Percentiles rank a stretch among this genome's conserved stretches.
phyloP scores from a whole-genome alignment of 2,329 filamentous ascomycete genomes.

The Fusarium foetens region DNA sequence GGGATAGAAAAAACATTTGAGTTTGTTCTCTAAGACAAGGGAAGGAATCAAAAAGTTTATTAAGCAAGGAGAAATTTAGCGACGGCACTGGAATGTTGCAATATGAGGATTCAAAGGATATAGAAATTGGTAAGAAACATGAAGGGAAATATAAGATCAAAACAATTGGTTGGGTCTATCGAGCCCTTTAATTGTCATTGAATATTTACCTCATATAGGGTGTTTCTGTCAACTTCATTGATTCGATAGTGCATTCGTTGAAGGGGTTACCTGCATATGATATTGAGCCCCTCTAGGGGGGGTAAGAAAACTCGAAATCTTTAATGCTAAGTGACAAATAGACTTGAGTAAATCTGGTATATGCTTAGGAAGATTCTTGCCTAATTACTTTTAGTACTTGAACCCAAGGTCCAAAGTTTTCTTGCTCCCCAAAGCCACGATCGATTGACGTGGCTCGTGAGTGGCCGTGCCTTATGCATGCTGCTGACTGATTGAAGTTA shows the following conservation, averaged over 20 bases:
- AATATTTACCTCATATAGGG: not conserved
- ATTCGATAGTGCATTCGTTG: not conserved
- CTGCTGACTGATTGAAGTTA: conserved; percentile 37
- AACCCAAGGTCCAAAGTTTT: not conserved
- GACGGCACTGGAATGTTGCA: conserved; percentile 1
- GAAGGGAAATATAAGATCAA: not conserved
- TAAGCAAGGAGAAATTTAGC: not conserved
- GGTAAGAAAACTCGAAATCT: not conserved
- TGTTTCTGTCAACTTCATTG: not conserved
- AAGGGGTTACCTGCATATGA: not conserved
- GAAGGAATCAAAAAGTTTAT: not conserved
- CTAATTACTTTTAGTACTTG: not conserved
- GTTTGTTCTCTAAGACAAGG: not conserved
- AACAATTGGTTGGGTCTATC: not conserved
- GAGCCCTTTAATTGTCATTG: not conserved
- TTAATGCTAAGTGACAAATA: not conserved
- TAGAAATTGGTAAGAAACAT: conserved; percentile 17
- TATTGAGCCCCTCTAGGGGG: not conserved
- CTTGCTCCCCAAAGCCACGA: not conserved
- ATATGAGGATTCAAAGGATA: not conserved
- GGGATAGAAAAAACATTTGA: not conserved
- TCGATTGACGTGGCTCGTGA: conserved; percentile 30
- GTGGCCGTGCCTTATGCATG: conserved; percentile 16
- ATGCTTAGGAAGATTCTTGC: not conserved
- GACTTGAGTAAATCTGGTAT: not conserved